Conservation (phyloP, 345 rosid genomes). For the Camelina neglecta region DNA sequence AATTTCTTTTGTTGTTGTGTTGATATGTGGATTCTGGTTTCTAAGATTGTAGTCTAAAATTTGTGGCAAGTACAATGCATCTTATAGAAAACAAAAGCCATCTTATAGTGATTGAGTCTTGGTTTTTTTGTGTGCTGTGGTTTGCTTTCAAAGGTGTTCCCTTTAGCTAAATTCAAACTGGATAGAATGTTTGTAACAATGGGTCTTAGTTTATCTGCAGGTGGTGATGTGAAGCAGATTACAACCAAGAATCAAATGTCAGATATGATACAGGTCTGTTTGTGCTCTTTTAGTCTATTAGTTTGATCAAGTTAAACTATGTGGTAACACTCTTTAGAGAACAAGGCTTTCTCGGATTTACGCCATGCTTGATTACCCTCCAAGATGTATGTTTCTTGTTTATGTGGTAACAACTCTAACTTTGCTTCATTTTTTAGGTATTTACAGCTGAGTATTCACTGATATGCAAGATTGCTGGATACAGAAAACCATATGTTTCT, state of each 20-base stretch:
- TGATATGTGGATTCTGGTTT: slow-evolving; percentile 16
- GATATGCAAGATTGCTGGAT: slow-evolving; percentile 86
- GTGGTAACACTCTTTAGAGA: slow-evolving; percentile 22
- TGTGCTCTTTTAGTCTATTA: slow-evolving; percentile 35
- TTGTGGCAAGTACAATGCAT: not conserved
- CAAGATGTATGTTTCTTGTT: slow-evolving; percentile 22
- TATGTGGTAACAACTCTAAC: slow-evolving; percentile 13
- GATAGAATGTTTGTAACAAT: slow-evolving; percentile 39
- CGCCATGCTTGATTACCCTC: not conserved
- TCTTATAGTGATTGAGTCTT: too few relatives aligned
- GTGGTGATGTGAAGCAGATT: slow-evolving; percentile 94
- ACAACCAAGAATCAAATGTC: slow-evolving; percentile 64
- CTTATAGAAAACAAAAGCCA: not conserved
- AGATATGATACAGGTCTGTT: slow-evolving; percentile 88
- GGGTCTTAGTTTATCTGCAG: slow-evolving; percentile 71
- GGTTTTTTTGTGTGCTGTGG: too few relatives aligned
- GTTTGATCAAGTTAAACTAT: not conserved
- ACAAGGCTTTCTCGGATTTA: not conserved
- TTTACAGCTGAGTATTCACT: slow-evolving; percentile 85
- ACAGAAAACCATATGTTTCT: slow-evolving; percentile 84
- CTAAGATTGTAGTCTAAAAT: slow-evolving; percentile 10
- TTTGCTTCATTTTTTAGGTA: slow-evolving; percentile 54
- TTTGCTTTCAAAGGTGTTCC: not conserved
- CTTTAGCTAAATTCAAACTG: not conserved
- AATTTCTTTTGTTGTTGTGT: not conserved